Evolutionary conservation across 257 asterid species (phyloP).

Genomic region (Solanum neorickii): DNA sequence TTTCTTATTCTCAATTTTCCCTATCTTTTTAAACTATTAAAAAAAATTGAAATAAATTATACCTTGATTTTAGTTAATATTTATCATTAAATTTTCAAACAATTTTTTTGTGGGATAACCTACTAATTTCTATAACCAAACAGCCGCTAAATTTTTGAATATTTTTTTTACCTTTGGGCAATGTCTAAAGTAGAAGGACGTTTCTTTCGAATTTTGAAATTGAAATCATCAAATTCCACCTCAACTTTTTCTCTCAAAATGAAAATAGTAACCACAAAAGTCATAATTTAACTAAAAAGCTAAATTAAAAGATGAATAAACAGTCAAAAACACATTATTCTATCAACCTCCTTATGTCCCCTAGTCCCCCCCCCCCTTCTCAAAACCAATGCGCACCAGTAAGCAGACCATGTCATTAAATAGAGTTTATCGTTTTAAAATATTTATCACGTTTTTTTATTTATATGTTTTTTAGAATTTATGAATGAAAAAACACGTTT

Average conservation of each 20-base stretch:
- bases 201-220: background rate
- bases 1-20: too few relatives aligned
- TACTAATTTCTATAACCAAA: background rate
- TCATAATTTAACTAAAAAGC: background rate
- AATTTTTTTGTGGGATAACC: background rate
- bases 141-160: background rate
- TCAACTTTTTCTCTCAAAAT: background rate
- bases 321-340: background rate
- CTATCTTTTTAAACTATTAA: too few relatives aligned
- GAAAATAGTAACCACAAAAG: background rate
- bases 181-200: background rate
- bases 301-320: background rate
- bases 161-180: background rate
- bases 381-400: background rate
- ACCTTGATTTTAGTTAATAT: background rate
- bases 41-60: background rate
- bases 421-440: too few relatives aligned
- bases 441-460: too few relatives aligned
- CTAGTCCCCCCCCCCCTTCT: background rate
- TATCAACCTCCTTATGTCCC: slow-evolving; percentile 1
- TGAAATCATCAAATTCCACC: background rate
- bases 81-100: background rate
- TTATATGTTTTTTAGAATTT: too few relatives aligned
- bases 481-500: too few relatives aligned
- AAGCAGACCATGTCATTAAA: background rate